These are phyloP conservation scores for Leishmania amazonensis DNA, from an alignment of 208 protist genomes.

Conservation along the genomic window DNA sequence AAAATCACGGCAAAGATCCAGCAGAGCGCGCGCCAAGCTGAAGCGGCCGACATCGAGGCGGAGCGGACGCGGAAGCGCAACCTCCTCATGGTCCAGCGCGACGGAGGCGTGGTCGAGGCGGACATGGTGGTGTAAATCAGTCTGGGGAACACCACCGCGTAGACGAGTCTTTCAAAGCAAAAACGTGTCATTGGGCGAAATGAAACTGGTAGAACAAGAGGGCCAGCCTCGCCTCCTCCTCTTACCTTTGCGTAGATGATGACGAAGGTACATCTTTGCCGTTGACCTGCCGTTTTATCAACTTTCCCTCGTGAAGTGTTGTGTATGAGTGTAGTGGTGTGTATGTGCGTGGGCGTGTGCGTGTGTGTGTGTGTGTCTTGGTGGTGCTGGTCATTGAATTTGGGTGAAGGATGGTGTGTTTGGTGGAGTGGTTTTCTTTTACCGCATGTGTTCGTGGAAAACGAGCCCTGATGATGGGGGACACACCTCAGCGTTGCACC, in stretches of 20 bases:
- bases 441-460: neutral
- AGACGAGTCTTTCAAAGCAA: neutral
- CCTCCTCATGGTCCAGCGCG: slow-evolving; percentile 31
- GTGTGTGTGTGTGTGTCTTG: neutral
- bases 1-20: slow-evolving; percentile 59
- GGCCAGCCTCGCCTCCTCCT: neutral
- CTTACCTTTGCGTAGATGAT: neutral
- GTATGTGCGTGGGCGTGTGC: neutral
- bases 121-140: slow-evolving; percentile 70
- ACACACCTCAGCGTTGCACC: neutral
- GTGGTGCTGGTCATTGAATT: neutral
- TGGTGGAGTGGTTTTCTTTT: neutral
- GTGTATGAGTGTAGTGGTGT: neutral
- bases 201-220: neutral
- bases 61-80: slow-evolving; percentile 28
- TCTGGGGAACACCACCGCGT: neutral
- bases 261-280: neutral
- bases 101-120: slow-evolving; percentile 57
- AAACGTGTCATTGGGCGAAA: neutral
- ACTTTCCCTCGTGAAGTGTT: neutral
- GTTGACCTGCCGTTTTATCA: neutral
- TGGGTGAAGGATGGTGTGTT: neutral
- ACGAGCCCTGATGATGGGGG: neutral
- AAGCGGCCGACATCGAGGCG: slow-evolving; percentile 36
- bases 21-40: slow-evolving; percentile 41